Evolutionary conservation across 441 rosid species (phyloP).

Genomic region (Pelargonium citronellum): DNA sequence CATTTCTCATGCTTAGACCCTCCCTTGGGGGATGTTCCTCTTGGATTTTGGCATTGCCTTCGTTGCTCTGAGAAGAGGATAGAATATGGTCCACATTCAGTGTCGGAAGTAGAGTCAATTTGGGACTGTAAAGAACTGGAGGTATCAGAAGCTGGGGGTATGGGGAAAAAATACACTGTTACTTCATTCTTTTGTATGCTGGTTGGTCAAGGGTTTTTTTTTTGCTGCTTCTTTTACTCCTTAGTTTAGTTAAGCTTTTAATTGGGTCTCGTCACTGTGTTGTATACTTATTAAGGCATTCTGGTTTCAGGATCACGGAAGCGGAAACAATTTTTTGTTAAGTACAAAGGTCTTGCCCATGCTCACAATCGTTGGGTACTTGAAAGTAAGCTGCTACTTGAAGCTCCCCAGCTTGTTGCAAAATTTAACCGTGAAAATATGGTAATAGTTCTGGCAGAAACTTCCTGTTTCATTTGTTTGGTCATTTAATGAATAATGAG

Average conservation of each 20-base stretch:
- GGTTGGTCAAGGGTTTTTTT: background rate
- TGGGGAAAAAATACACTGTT: conserved; percentile 9
- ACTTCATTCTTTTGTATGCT: background rate
- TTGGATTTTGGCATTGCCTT: conserved; percentile 45
- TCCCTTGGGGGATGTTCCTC: conserved; percentile 33
- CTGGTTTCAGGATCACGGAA: conserved; percentile 26
- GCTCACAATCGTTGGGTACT: conserved; percentile 46
- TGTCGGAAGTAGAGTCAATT: conserved; percentile 45
- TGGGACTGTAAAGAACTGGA: conserved; percentile 41
- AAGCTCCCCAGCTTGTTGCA: conserved; percentile 42
- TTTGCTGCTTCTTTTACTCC: background rate
- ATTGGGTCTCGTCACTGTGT: background rate
- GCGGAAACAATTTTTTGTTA: conserved; percentile 37
- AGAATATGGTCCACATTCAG: conserved; percentile 33
- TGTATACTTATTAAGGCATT: conserved; percentile 13
- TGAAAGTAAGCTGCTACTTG: conserved; percentile 35
- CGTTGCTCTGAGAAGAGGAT: conserved; percentile 40
- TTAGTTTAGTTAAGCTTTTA: conserved; percentile 5
- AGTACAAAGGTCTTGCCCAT: conserved; percentile 51
- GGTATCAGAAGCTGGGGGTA: conserved; percentile 31
- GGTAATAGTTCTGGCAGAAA: conserved; percentile 27
- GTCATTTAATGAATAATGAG: background rate
- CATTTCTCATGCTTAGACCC: conserved; percentile 50
- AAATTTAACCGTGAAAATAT: conserved; percentile 37
- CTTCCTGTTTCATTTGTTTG: background rate